These are phyloP conservation scores for Pyrus communis DNA, from an alignment of 306 rosid genomes.

Conservation along the genomic window DNA sequence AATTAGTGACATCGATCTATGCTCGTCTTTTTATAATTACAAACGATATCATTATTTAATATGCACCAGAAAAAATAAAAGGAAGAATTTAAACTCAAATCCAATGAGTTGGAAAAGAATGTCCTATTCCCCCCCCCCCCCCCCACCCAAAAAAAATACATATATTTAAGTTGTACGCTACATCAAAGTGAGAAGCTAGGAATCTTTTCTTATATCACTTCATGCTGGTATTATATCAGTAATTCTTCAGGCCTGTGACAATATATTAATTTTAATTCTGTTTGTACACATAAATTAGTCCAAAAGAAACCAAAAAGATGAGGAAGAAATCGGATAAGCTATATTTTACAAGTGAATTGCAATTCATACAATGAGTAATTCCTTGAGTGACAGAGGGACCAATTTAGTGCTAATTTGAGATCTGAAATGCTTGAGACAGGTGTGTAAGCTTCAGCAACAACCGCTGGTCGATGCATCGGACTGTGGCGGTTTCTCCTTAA, in stretches of 20 bases:
- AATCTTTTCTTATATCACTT: too few species aligned
- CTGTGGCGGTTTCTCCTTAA: conserved; percentile 57
- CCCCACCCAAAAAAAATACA: too few species aligned
- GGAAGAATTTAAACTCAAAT: too few species aligned
- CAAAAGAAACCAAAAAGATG: neutral
- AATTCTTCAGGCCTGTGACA: neutral
- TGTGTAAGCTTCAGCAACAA: conserved; percentile 59
- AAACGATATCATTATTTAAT: too few species aligned
- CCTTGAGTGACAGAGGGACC: neutral
- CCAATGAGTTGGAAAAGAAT: too few species aligned
- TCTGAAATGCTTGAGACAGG: conserved; percentile 7
- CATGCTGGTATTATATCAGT: conserved; percentile 1
- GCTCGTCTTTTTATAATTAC: too few species aligned
- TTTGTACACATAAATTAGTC: neutral
- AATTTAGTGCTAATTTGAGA: conserved; percentile 6
- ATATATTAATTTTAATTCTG: conserved; percentile 8
- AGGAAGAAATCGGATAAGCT: neutral
- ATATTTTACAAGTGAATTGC: conserved; percentile 9
- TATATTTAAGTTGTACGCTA: too few species aligned
- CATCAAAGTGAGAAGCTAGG: too few species aligned
- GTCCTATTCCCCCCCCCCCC: too few species aligned
- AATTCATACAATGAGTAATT: neutral
- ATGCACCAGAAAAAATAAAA: too few species aligned
- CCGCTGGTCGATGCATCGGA: conserved; percentile 50
- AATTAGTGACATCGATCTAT: too few species aligned